Percentiles rank a stretch among this genome's conserved stretches.
These are phyloP conservation scores for Corylus americana DNA, from an alignment of 306 rosid species.

Conservation along the genomic window DNA sequence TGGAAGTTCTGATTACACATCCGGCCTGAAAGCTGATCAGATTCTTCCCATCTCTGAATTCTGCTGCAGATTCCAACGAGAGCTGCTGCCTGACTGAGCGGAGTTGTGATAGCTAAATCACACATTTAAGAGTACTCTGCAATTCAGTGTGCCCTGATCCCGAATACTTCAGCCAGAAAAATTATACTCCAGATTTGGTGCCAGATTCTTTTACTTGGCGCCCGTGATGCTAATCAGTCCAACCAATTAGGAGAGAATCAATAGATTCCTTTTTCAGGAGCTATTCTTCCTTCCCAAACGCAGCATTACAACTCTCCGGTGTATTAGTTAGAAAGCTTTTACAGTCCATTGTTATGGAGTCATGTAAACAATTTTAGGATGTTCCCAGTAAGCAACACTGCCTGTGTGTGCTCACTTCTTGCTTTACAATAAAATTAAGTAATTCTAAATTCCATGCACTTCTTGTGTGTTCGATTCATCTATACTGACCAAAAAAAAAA, in stretches of 20 bases:
- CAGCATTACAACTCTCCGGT: too few species aligned
- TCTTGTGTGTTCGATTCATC: too few species aligned
- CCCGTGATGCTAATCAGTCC: too few species aligned
- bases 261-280: too few species aligned
- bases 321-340: too few species aligned
- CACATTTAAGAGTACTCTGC: background rate
- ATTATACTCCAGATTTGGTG: background rate
- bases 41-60: background rate
- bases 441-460: too few species aligned
- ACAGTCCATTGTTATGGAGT: too few species aligned
- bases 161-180: background rate
- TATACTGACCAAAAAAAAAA: too few species aligned
- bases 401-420: background rate
- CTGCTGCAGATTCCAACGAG: background rate
- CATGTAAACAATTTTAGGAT: too few species aligned
- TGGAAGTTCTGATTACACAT: background rate
- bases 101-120: background rate
- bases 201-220: background rate
- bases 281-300: too few species aligned
- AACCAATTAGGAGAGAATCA: too few species aligned
- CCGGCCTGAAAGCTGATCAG: background rate
- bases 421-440: background rate
- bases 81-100: background rate
- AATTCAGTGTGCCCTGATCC: background rate
- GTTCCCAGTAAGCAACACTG: too few species aligned